A percentile compares a stretch with the other conserved stretches of the same genome.
These are phyloP conservation scores for Stenogyne calaminthoides DNA, from an alignment of 305 asterid genomes.

Conservation along the genomic window DNA sequence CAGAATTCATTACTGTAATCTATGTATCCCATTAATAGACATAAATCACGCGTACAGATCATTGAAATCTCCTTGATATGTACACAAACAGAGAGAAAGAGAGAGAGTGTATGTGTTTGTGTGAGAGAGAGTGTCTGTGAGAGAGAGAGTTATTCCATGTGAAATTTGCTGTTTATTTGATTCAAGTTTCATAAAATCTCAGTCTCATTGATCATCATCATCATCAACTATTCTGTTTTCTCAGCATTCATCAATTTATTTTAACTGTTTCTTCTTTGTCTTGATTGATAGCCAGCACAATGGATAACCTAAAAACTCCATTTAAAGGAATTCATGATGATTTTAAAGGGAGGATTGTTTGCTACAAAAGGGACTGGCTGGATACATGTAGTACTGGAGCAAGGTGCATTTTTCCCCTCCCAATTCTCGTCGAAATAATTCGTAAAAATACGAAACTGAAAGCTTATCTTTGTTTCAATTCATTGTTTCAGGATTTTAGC, in stretches of 20 bases:
- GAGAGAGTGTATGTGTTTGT: neutral
- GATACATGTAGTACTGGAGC: constrained; percentile 60
- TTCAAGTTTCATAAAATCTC: neutral
- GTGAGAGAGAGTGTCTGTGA: no score
- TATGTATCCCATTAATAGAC: neutral
- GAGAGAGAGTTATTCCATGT: neutral
- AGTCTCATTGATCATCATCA: neutral
- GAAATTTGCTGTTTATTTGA: neutral
- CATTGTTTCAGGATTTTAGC: constrained; percentile 64
- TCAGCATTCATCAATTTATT: neutral
- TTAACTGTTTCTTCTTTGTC: neutral
- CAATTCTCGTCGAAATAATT: neutral
- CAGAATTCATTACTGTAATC: neutral
- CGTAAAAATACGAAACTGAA: neutral
- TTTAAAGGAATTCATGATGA: constrained; percentile 61
- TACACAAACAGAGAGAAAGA: neutral
- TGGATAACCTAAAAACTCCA: constrained; percentile 42
- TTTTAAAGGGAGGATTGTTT: constrained; percentile 59
- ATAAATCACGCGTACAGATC: neutral
- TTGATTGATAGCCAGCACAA: constrained; percentile 23
- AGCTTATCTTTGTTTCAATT: neutral
- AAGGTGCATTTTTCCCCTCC: constrained; percentile 43
- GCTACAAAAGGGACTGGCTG: constrained; percentile 79
- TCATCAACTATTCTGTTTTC: neutral
- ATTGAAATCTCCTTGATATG: neutral